Base-by-base conservation (phyloP, 2,329 filamentous ascomycete genomes). In the Xylariaceae sp. region DNA sequence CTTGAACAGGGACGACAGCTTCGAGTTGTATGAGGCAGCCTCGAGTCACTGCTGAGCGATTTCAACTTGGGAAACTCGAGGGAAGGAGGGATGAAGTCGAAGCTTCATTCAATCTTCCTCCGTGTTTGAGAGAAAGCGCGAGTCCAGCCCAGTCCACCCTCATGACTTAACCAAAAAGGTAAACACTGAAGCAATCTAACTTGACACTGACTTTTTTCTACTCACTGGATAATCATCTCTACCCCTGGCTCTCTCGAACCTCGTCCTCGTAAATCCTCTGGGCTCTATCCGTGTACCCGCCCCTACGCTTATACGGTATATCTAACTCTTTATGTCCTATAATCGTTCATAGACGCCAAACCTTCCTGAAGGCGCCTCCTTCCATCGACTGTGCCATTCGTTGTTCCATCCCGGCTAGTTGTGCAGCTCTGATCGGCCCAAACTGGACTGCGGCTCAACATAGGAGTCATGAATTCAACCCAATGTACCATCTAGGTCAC, bases 281-380 rank as follows among this genome's bases (percentile, higher is more conserved):
- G 11, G 6, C 9, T 35, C 32, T 6, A 35, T 29, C 6, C 41
- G 8, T 26, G 29, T 26, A 41, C 54, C 6, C 32, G 3, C 30
- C 37, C 50, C 51, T 49, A 41, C n/a, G 35, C 45, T 37, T 32
- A 35, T 7, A 12, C 40, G 48, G 43, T 60, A 58, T 27, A 55
- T 51, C 57, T 59, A 57, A 51, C n/a, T 47, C 57, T 56, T 8
- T 31, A 66, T 66, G 60, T 54, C 50, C 48, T 59, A 52, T 44
- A 54, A 52, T 35, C 42, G 60, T 46, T 63, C 62, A 50, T 60
- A 54, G 49, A 60, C 8, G 32, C 5, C 32, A 59, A 59, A 56
- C 59, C 27, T 59, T 64, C 29, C 45, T 65, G 37, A 60, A 57
- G 41, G 19, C 47, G 51, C 59, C 49, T 31, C 61, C 42, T 50